Percentiles rank a stretch among this genome's conserved stretches.
Evolutionary conservation across 179 eudicot species (phyloP).

Genomic region (Spinacia oleracea): DNA sequence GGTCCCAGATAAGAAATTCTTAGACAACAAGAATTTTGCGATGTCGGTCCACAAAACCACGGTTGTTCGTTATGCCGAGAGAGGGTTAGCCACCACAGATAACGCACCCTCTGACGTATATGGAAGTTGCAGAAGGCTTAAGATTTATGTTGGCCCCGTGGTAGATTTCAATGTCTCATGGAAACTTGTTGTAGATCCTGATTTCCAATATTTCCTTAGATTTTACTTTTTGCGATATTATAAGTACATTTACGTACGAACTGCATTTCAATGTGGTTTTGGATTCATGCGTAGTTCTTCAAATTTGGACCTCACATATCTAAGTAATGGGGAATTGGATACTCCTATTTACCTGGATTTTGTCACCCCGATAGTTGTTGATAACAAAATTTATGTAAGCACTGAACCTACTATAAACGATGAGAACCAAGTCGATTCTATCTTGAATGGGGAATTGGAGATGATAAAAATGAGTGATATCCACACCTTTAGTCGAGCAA

Average conservation of each 20-base stretch:
- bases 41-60: slow-evolving; percentile 24
- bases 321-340: slow-evolving; percentile 35
- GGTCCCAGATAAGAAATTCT: slow-evolving; percentile 52
- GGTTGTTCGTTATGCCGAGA: slow-evolving; percentile 51
- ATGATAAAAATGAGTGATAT: slow-evolving; percentile 64
- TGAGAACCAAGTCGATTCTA: slow-evolving; percentile 52
- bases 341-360: slow-evolving; percentile 53
- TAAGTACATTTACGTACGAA: slow-evolving; percentile 39
- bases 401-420: slow-evolving; percentile 51
- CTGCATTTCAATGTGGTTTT: slow-evolving; percentile 65
- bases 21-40: slow-evolving; percentile 36
- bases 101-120: slow-evolving; percentile 41
- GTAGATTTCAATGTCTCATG: slow-evolving; percentile 76
- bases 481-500: slow-evolving; percentile 51
- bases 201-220: slow-evolving; percentile 71
- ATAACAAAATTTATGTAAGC: slow-evolving; percentile 43
- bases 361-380: slow-evolving; percentile 42
- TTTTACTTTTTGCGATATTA: slow-evolving; percentile 79
- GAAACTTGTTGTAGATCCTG: slow-evolving; percentile 58
- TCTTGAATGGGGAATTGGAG: slow-evolving; percentile 83
- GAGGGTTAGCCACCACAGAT: slow-evolving; percentile 39
- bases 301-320: slow-evolving; percentile 38
- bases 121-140: slow-evolving; percentile 40
- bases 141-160: slow-evolving; percentile 33
- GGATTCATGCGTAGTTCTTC: slow-evolving; percentile 39